Conservation (phyloP, 768 basidiomycete genomes). For the Suillus brevipes region DNA sequence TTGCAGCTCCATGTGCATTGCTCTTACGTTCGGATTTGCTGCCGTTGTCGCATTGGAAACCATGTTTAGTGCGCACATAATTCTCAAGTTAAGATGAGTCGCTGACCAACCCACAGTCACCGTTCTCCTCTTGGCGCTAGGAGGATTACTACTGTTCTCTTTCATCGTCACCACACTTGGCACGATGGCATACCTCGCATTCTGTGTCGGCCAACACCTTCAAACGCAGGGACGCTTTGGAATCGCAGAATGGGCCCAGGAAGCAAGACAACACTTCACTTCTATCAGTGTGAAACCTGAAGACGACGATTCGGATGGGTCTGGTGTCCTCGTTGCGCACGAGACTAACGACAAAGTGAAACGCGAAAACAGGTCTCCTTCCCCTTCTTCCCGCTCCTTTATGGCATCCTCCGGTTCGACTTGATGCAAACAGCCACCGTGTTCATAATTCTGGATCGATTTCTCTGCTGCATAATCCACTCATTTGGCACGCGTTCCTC, state of each 20-base stretch:
- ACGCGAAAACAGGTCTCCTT: conserved; percentile 16
- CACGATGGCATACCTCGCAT: conserved; percentile 33
- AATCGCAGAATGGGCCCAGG: conserved; percentile 30
- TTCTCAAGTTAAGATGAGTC: not conserved
- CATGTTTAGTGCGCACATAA: conserved; percentile 25
- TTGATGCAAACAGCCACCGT: not conserved
- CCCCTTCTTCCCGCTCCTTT: not conserved
- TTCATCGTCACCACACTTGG: conserved; percentile 33
- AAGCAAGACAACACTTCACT: conserved; percentile 26
- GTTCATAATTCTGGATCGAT: not conserved
- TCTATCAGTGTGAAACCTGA: conserved; percentile 17
- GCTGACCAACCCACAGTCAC: conserved; percentile 29
- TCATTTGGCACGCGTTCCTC: not conserved
- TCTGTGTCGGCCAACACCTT: conserved; percentile 36
- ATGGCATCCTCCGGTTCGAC: not conserved
- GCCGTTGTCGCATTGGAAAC: conserved; percentile 33
- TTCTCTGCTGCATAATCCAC: not conserved
- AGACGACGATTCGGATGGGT: conserved; percentile 27
- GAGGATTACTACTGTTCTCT: conserved; percentile 35
- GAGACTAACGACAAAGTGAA: conserved; percentile 23
- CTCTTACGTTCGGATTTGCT: conserved; percentile 34
- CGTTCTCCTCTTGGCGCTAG: conserved; percentile 33
- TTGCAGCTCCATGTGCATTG: conserved; percentile 38
- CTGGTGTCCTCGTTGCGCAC: conserved; percentile 22
- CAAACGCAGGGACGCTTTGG: conserved; percentile 35